A percentile compares a stretch with the other conserved stretches of the same genome.
These are phyloP conservation scores for Piper betle DNA, from an alignment of 164 flowering plant species.

Conservation along the genomic window DNA sequence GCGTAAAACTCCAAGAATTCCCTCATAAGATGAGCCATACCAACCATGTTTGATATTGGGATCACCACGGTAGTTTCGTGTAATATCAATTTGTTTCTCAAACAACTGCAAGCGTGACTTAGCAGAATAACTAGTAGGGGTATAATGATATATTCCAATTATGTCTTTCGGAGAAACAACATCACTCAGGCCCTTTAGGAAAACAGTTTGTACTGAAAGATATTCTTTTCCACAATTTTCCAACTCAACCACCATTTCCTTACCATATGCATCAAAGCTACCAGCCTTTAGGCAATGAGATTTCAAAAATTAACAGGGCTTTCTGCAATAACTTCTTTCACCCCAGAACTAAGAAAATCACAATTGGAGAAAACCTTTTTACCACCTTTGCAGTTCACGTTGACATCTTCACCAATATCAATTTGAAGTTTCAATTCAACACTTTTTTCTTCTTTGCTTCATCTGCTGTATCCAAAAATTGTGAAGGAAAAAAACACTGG, in stretches of 20 bases:
- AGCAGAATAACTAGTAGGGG: slow-evolving; percentile 6
- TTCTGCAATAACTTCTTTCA: slow-evolving; percentile 7
- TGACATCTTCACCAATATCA: slow-evolving; percentile 2
- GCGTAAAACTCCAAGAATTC: slow-evolving; percentile 6
- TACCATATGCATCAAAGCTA: slow-evolving; percentile 1
- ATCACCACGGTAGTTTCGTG: slow-evolving; percentile 12
- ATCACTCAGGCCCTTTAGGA: slow-evolving; percentile 5
- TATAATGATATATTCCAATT: slow-evolving; percentile 9
- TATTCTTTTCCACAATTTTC: slow-evolving; percentile 6
- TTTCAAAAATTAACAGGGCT: slow-evolving; percentile 1
- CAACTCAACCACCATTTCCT: slow-evolving; percentile 3
- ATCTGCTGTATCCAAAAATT: slow-evolving; percentile 2
- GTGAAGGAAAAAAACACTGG: slow-evolving; percentile 11
- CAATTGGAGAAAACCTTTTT: not conserved
- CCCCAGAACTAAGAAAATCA: not conserved
- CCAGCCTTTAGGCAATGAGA: not conserved
- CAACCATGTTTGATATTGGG: slow-evolving; percentile 18
- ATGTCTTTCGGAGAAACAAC: slow-evolving; percentile 3
- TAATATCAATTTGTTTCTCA: slow-evolving; percentile 12
- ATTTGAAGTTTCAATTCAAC: slow-evolving; percentile 8
- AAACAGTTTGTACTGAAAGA: slow-evolving; percentile 3
- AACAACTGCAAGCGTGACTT: slow-evolving; percentile 11
- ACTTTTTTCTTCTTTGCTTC: not conserved
- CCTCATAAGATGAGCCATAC: slow-evolving; percentile 13
- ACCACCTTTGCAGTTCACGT: not conserved